A percentile compares a stretch with the other conserved stretches of the same genome.
phyloP scores from a whole-genome alignment of 345 rosid genomes.

The Aegle marmelos region DNA sequence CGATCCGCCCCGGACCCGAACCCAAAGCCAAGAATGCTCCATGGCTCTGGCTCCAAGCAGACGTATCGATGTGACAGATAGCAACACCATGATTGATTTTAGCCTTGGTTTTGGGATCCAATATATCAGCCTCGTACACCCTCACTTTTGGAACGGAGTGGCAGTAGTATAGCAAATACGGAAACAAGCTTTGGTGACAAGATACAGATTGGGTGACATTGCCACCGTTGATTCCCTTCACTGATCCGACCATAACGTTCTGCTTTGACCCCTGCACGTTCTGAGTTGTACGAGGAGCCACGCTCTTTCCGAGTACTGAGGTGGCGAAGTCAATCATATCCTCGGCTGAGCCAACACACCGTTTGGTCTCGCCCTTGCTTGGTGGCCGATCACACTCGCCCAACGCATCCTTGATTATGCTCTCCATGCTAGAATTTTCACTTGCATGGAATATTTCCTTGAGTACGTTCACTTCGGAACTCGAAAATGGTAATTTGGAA shows the following conservation, averaged over 20 bases:
- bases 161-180: constrained; percentile 78
- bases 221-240: constrained; percentile 66
- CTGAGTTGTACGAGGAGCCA: constrained; percentile 58
- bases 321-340: constrained; percentile 86
- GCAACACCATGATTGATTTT: constrained; percentile 77
- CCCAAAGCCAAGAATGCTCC: constrained; percentile 75
- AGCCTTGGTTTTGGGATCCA: constrained; percentile 44
- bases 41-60: constrained; percentile 74
- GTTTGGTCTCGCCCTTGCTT: constrained; percentile 72
- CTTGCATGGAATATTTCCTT: constrained; percentile 45
- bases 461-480: constrained; percentile 26
- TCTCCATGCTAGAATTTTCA: constrained; percentile 61
- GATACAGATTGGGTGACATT: constrained; percentile 68
- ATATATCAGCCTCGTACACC: constrained; percentile 66
- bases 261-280: constrained; percentile 51
- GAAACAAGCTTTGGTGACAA: constrained; percentile 83
- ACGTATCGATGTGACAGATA: constrained; percentile 82
- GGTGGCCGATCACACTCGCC: constrained; percentile 64
- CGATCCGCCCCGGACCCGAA: constrained; percentile 71
- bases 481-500: constrained; percentile 61
- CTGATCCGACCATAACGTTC: constrained; percentile 49
- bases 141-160: constrained; percentile 92
- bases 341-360: constrained; percentile 81
- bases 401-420: constrained; percentile 46
- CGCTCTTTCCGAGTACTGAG: constrained; percentile 50